Conservation (phyloP, 2,329 filamentous ascomycete genomes). For the Setomelanomma holmii region DNA sequence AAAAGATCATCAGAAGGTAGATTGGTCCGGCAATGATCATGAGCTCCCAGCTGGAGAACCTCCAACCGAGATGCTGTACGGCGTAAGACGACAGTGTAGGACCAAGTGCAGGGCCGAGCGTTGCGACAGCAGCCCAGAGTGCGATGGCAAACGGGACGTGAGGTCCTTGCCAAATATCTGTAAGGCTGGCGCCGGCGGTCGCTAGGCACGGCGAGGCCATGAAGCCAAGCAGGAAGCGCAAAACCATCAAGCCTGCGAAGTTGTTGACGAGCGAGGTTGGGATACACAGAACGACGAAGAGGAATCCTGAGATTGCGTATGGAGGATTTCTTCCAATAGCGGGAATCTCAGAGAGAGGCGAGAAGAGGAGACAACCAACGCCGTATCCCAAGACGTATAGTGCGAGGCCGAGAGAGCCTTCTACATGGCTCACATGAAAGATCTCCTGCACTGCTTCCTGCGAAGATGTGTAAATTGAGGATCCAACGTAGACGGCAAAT, state of each 20-base stretch:
- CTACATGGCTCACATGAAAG: conserved; percentile 60
- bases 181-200: conserved; percentile 43
- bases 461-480: conserved; percentile 57
- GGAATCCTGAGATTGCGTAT: conserved; percentile 70
- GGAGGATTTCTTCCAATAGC: conserved; percentile 70
- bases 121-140: conserved; percentile 50
- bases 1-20: conserved; percentile 79
- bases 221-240: conserved; percentile 47
- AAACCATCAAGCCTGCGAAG: conserved; percentile 67
- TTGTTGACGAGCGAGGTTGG: conserved; percentile 68
- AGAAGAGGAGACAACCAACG: conserved; percentile 68
- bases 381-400: conserved; percentile 69
- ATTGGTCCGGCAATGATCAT: conserved; percentile 75
- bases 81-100: conserved; percentile 76
- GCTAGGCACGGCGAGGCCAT: conserved; percentile 45
- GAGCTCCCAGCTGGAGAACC: conserved; percentile 86
- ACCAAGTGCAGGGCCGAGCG: conserved; percentile 68
- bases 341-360: conserved; percentile 71
- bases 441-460: conserved; percentile 55
- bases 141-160: conserved; percentile 52
- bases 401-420: conserved; percentile 64
- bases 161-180: conserved; percentile 46
- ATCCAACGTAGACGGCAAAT: conserved; percentile 63
- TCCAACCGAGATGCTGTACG: conserved; percentile 72
- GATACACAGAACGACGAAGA: conserved; percentile 72